Evolutionary conservation across 1,139 yeast species (phyloP), one percentile per base, ranked within the genome.

Genomic region (Saccharomyces hybrid): DNA sequence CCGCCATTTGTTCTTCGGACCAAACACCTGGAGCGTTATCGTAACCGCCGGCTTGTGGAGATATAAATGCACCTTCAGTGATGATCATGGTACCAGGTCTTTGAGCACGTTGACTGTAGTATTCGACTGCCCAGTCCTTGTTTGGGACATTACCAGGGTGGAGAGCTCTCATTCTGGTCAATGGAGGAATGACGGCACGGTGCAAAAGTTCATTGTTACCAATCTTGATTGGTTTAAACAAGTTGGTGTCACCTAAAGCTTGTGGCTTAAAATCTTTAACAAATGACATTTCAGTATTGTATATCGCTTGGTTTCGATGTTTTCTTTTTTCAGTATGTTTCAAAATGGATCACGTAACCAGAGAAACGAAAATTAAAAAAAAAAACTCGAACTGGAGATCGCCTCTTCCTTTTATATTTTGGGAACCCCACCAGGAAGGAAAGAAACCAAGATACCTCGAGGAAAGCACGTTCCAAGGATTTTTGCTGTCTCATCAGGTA

Each of bases 21-120:
- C 75, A 81, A 50, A 83, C 73, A 51, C 86, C 86, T 29, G 88
- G 85, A 26, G 72, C 76, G 53, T 72, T 67, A 47, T 67, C 70
- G 60, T 73, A 75, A 13, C 79, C 76, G 51, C 78, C 78, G 46
- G 65, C 58, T 55, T 67, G 70, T 2, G 66, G 58, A 9, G 70
- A 65, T 14, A 69, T 64, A 57, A 69, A 67, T 3, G 73, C 64
- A 46, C 71, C 75, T 57, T 74, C 77, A 11, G 73, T 61, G 56
- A 72, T 65, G 14, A 73, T 55, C 62, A 73, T 59, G 9, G 75
- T 64, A 25, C 77, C 77, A 25, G 72, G 70, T 51, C 64, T 62
- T 52, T 62, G 61, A 14, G 76, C 64, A 53, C 75, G 65, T 53
- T 71, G 71, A 47, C 58, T 64, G 60, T 73, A 73, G 59, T 73